Base-by-base conservation (phyloP, 1,139 yeast species). In the Hemisphaericaspora xylanilytica region DNA sequence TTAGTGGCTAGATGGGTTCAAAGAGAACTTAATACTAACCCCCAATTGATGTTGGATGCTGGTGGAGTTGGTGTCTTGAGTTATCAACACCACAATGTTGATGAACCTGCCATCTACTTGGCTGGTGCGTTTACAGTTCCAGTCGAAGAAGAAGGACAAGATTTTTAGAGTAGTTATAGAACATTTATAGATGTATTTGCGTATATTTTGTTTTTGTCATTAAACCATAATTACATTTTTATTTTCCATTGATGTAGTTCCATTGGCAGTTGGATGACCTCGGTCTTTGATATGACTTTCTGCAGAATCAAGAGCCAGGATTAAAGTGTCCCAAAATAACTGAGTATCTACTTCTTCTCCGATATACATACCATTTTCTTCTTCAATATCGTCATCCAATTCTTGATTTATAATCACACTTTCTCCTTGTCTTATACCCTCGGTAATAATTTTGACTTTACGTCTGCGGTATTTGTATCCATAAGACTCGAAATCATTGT, bases 11-110 rank as follows among this genome's bases (percentile, higher is more conserved):
- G 96, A 46, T 90, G 97, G 97, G 80, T 86, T 21, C 75, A 73
- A 6, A 64, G 72, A 34, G 73, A 72, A 12, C 68, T 85, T 44
- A 61, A 71, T 47, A 65, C 61, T 38, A 87, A 89, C 58, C 96
- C 96, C 2, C 79, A 81, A 47, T 80, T 88, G 57, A 70, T 90
- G 62, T 70, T 90, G 51, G 97, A 90, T 58, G 96, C 97, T 21
- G 97, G 97, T 49, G 97, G 96, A 35, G 88, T 88, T 25, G 96
- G 97, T 41, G 95, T 88, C 2, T 70, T 90, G 57, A 81, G 94
- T 51, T 90, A 90, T 60, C 95, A 87, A 53, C 97, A 90, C 58
- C 80, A 84, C 56, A 81, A 75, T 57, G 73, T 86, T 43, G 74
- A 82, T 29, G 97, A 90, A 62, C 97, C 97, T 2, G 96, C 97